phyloP scores from a whole-genome alignment of 495 filamentous ascomycete genomes.

The Pyronema omphalodes region DNA sequence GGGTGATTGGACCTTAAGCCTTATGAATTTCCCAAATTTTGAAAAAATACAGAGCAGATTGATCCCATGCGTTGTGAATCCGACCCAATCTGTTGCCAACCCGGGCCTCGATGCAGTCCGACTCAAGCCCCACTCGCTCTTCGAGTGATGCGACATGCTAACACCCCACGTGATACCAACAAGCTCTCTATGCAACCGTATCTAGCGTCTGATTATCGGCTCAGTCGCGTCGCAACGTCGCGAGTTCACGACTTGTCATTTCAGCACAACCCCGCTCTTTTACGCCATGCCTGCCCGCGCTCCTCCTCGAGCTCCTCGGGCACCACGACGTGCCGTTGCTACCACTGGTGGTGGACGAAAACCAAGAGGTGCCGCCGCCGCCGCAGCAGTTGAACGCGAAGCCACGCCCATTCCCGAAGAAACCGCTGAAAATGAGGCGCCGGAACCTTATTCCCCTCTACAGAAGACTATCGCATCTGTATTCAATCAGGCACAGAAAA shows the following conservation, averaged over 20 bases:
- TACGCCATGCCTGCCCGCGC: neutral
- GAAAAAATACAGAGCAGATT: too few species aligned
- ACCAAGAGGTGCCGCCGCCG: neutral
- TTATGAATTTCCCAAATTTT: too few species aligned
- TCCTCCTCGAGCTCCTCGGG: neutral
- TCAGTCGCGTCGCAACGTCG: neutral
- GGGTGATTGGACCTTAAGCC: too few species aligned
- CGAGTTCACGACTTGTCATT: neutral
- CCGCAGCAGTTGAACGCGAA: neutral
- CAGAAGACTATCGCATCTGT: conserved; percentile 27
- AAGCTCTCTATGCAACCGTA: too few species aligned
- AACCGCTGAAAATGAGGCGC: neutral
- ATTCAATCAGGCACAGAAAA: conserved; percentile 74
- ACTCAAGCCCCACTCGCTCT: too few species aligned
- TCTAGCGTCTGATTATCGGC: neutral
- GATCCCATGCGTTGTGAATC: too few species aligned
- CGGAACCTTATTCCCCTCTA: conserved; percentile 10
- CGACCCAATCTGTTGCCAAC: too few species aligned
- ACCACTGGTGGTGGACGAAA: neutral
- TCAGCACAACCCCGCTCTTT: neutral
- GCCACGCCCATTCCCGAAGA: conserved; percentile 9
- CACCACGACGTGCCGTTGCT: neutral
- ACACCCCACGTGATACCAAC: too few species aligned
- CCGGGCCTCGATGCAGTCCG: too few species aligned
- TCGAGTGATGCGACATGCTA: too few species aligned